Evolutionary conservation across 192 early-diverging fungal species (phyloP).

Genomic region (Linnemannia elongata): DNA sequence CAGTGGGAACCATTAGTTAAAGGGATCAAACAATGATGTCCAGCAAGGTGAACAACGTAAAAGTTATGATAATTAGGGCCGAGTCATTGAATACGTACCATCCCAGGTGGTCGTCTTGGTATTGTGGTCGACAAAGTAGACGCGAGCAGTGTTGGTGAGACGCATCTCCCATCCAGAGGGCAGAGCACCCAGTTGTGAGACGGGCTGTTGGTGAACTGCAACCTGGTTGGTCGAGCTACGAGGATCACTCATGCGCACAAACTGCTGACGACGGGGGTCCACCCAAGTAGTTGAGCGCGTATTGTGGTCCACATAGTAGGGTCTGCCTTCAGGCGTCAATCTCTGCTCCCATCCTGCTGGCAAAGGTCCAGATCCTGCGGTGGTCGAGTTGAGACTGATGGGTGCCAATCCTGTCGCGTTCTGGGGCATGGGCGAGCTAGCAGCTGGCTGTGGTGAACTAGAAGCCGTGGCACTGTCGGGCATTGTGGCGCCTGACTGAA

Average conservation of each 20-base stretch:
- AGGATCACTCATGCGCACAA: slow-evolving; percentile 67
- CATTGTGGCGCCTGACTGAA: slow-evolving; percentile 16
- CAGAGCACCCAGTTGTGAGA: slow-evolving; percentile 86
- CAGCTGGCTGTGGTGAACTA: slow-evolving; percentile 15
- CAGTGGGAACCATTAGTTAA: not conserved
- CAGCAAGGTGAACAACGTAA: too few relatives aligned
- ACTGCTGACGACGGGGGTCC: slow-evolving; percentile 83
- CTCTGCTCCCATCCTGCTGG: slow-evolving; percentile 90
- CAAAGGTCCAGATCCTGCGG: slow-evolving; percentile 79
- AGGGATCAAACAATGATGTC: not conserved
- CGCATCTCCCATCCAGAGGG: slow-evolving; percentile 99
- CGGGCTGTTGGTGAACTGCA: slow-evolving; percentile 77
- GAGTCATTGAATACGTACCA: slow-evolving; percentile 58
- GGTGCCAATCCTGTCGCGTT: slow-evolving; percentile 37
- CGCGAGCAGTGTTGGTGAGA: slow-evolving; percentile 91
- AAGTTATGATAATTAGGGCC: not conserved
- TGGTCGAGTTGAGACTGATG: slow-evolving; percentile 66
- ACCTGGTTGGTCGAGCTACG: slow-evolving; percentile 69
- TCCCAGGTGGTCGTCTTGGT: slow-evolving; percentile 99
- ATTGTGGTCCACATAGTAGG: slow-evolving; percentile 94
- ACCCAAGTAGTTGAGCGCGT: slow-evolving; percentile 93
- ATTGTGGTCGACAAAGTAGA: slow-evolving; percentile 99
- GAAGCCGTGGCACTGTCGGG: slow-evolving; percentile 20
- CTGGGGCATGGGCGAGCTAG: slow-evolving; percentile 41
- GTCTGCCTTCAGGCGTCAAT: slow-evolving; percentile 82